Base-by-base conservation (phyloP, 371 early-diverging fungal species). In the Rhizopus sp. region DNA sequence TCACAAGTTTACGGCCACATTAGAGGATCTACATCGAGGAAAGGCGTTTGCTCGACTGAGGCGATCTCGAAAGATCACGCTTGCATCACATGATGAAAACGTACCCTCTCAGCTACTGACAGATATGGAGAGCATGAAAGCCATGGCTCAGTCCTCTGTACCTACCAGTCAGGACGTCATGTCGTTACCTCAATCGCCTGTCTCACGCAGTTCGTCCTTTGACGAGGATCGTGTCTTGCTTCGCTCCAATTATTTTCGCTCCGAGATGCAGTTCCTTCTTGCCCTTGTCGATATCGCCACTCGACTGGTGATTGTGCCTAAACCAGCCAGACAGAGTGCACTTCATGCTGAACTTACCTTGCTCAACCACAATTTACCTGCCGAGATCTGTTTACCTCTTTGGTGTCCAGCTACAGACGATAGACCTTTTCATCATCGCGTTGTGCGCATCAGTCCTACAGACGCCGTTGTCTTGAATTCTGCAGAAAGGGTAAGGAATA, bases 381-480 rank as follows among this genome's bases (percentile, higher is more conserved):
- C 93, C 0, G 86, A 87, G 48, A 86, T 95, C 33, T 94, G 96
- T 65, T 77, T 98, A 23, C 95, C 98, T 3, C 72, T 96, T 34
- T 92, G 92, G 91, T 96, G 95, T 63, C 72, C 84, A 5, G 79
- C 84, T 13, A 75, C 76, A 0, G 55, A 69, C 5, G 76, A 82
- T 5, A 62, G 73, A 12, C 80, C 80, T 31, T 64, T 70, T 16
- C 95, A 95, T 73, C 94, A 96, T 64, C 81, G 84, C 17, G 80
- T 93, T 53, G 90, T 96, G 9, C 82, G 93, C 49, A 87, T 98
- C 31, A 82, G 89, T 12, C 88, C 94, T 0, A 81, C 82, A 16
- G 94, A 97, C 55, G 93, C 93, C 6, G 93, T 93, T 1, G 92
- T 94, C 3, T 69, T 99, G 52, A 98, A 98, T 74, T 97, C 97